Percentiles rank a stretch among this genome's conserved stretches.
Evolutionary conservation across 768 basidiomycete genomes (phyloP).

Genomic region (Multifurca ochricompacta): DNA sequence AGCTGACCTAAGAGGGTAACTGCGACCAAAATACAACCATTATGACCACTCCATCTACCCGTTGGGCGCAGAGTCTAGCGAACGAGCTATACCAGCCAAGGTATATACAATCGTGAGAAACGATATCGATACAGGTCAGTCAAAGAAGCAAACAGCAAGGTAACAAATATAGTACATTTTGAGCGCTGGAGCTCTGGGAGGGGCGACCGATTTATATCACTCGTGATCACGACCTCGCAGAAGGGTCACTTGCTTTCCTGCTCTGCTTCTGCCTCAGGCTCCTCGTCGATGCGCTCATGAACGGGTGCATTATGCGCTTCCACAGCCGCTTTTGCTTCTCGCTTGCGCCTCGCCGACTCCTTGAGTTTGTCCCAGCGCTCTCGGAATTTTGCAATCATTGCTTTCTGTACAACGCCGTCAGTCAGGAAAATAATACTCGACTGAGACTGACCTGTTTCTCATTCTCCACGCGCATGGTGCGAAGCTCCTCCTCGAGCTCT

Average conservation of each 20-base stretch:
- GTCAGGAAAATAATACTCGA: slow-evolving; percentile 1
- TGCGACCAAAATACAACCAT: not conserved
- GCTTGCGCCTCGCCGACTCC: slow-evolving; percentile 80
- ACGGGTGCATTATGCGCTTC: slow-evolving; percentile 41
- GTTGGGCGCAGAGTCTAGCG: not conserved
- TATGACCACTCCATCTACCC: slow-evolving; percentile 1
- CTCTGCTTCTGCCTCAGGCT: slow-evolving; percentile 59
- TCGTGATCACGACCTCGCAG: not conserved
- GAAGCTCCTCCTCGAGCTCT: slow-evolving; percentile 76
- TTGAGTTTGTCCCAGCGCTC: slow-evolving; percentile 89
- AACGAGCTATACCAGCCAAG: slow-evolving; percentile 9
- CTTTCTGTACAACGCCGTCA: slow-evolving; percentile 45
- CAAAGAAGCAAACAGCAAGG: not conserved
- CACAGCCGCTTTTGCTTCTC: slow-evolving; percentile 58
- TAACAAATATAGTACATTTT: slow-evolving; percentile 16
- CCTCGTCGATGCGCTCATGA: slow-evolving; percentile 62
- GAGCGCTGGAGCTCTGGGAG: slow-evolving; percentile 7
- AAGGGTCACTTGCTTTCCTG: slow-evolving; percentile 28
- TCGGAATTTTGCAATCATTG: slow-evolving; percentile 73
- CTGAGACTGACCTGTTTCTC: slow-evolving; percentile 62
- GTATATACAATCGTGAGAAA: slow-evolving; percentile 5
- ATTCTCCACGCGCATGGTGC: slow-evolving; percentile 56
- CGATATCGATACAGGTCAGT: slow-evolving; percentile 15
- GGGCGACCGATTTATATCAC: not conserved
- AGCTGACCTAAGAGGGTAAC: not conserved